Percentiles rank a stretch among this genome's conserved stretches.
Conservation (phyloP, 495 filamentous ascomycete species). For the Penicillium tannophilum region DNA sequence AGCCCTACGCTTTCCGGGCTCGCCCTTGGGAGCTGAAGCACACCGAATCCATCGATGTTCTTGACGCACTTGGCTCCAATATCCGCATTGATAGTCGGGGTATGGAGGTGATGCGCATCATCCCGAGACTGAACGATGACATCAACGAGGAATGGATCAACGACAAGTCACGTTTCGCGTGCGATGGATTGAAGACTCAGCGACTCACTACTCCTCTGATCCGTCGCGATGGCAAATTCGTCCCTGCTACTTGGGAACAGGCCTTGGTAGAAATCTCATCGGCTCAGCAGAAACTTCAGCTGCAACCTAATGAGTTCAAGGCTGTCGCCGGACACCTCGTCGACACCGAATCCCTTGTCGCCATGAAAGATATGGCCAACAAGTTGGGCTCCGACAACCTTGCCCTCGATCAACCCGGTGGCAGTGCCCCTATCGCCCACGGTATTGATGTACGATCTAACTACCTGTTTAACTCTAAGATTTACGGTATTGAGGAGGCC, state of each 20-base stretch:
- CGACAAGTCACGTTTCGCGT: conserved; percentile 95
- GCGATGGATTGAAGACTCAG: conserved; percentile 95
- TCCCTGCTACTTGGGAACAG: conserved; percentile 92
- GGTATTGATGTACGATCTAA: conserved; percentile 93
- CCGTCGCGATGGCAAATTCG: conserved; percentile 82
- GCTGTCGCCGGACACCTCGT: conserved; percentile 87
- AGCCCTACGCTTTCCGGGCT: conserved; percentile 96
- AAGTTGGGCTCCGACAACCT: conserved; percentile 95
- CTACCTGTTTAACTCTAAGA: conserved; percentile 94
- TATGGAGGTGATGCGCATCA: conserved; percentile 92
- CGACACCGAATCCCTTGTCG: conserved; percentile 89
- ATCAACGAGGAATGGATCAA: conserved; percentile 99
- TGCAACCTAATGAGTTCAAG: conserved; percentile 92
- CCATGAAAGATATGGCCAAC: conserved; percentile 95
- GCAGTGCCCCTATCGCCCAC: conserved; percentile 82
- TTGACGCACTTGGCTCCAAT: conserved; percentile 90
- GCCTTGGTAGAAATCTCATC: conserved; percentile 81
- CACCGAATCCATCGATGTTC: conserved; percentile 90
- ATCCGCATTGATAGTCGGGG: conserved; percentile 91
- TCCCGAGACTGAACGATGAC: conserved; percentile 93
- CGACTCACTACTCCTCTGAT: conserved; percentile 89
- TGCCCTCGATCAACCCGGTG: conserved; percentile 84
- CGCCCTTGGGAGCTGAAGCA: conserved; percentile 95
- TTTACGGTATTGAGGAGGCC: conserved; percentile 89
- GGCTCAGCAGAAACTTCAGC: conserved; percentile 72